These are phyloP conservation scores for Cajanus cajan DNA, from an alignment of 306 rosid species.

Conservation along the genomic window DNA sequence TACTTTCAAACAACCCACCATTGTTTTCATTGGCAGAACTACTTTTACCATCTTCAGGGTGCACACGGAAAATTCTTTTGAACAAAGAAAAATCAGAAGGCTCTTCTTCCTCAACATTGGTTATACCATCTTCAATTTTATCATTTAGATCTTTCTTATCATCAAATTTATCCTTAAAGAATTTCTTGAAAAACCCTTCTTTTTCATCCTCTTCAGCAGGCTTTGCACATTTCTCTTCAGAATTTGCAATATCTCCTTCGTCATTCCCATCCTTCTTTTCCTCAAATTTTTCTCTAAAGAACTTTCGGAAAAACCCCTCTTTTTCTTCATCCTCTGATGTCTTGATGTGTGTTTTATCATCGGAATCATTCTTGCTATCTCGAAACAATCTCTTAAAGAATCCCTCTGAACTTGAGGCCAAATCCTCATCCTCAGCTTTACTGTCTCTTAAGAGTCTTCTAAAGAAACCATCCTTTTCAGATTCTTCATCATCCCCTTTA, in stretches of 20 bases:
- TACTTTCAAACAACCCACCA: slow-evolving; percentile 63
- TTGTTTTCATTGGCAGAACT: slow-evolving; percentile 53
- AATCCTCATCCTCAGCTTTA: slow-evolving; percentile 77
- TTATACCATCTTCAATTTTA: slow-evolving; percentile 65
- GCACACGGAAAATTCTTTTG: slow-evolving; percentile 83
- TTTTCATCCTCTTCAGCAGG: slow-evolving; percentile 77
- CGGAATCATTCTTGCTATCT: slow-evolving; percentile 75
- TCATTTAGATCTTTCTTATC: slow-evolving; percentile 72
- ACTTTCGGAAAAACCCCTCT: slow-evolving; percentile 74
- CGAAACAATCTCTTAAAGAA: slow-evolving; percentile 87
- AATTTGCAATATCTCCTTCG: slow-evolving; percentile 47
- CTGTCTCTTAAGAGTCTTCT: slow-evolving; percentile 75
- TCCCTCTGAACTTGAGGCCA: slow-evolving; percentile 75
- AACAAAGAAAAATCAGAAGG: slow-evolving; percentile 77
- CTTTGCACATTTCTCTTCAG: slow-evolving; percentile 62
- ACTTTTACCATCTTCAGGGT: slow-evolving; percentile 78
- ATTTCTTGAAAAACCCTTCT: slow-evolving; percentile 78
- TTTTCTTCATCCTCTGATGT: slow-evolving; percentile 69
- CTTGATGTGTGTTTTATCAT: slow-evolving; percentile 51
- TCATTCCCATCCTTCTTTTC: slow-evolving; percentile 68
- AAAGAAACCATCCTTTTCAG: slow-evolving; percentile 85
- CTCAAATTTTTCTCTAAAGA: slow-evolving; percentile 78
- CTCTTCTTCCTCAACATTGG: slow-evolving; percentile 75
- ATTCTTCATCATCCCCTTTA: slow-evolving; percentile 66
- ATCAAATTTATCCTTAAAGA: slow-evolving; percentile 73